Evolutionary conservation across 495 filamentous ascomycete genomes (phyloP), one percentile per base, ranked within the genome.

Genomic region (Penicillium malachiteum): DNA sequence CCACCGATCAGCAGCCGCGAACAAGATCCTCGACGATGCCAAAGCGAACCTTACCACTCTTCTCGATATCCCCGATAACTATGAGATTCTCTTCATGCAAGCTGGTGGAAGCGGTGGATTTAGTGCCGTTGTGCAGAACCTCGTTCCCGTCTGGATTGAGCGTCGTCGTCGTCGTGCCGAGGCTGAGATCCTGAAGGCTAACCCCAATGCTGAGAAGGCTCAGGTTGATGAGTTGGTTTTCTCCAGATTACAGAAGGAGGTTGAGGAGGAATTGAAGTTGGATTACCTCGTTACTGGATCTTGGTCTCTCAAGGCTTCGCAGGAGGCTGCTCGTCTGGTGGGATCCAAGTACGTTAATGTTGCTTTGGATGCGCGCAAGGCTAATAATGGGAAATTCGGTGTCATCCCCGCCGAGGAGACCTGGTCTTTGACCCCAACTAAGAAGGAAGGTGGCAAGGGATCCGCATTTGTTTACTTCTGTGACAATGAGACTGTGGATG

Each of bases 291-390:
- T 96, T 35, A 96, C 94, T 37, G 92, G 93, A 54, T 72, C 69
- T n/a, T 96, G 94, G 93, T 92, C 89, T 31, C 78, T 89, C 57
- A 96, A 97, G 72, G 92, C 91, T n/a, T 86, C 82, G 41, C 87
- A 92, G 70, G 93, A 97, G 71, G 91, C 91, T 21, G 74, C 76
- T 21, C 78, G 90, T 37, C 71, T 97, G 3, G 68, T 95, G 0
- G 92, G 92, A 5, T 73, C 84, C 7, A 82, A 88, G 65, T 79
- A 90, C 56, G 86, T 95, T 64, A 96, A 96, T 69, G 70, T 96
- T 34, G 91, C 80, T 6, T 70, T 84, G 14, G 89, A 96, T 69
- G 76, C 88, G 7, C 79, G 88, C 37, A 81, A 83, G 52, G 67
- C 68, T 52, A 90, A 90, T 60, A 78, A 80, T 57, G 91, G 89